Percentiles rank a stretch among this genome's conserved stretches.
These are phyloP conservation scores for Pichia norvegensis DNA, from an alignment of 1,139 yeast species.

Conservation along the genomic window DNA sequence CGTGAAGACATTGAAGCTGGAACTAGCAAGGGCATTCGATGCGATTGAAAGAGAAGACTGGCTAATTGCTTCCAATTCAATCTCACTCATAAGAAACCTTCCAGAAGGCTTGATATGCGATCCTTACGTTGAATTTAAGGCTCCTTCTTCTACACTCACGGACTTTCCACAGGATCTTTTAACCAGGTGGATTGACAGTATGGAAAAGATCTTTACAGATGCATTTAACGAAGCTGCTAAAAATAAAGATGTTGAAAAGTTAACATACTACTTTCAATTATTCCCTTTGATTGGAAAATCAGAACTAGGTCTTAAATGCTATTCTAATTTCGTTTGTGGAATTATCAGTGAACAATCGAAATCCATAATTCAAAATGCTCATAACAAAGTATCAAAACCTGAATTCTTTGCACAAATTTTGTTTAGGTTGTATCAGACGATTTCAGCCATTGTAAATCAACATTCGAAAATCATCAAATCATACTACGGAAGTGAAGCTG, in stretches of 20 bases:
- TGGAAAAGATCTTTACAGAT: slow-evolving; percentile 49
- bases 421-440: slow-evolving; percentile 72
- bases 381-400: slow-evolving; percentile 28
- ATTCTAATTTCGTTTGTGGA: slow-evolving; percentile 78
- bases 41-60: slow-evolving; percentile 65
- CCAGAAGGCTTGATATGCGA: slow-evolving; percentile 52
- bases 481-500: slow-evolving; percentile 62
- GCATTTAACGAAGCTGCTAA: slow-evolving; percentile 68
- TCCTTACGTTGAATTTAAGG: slow-evolving; percentile 70
- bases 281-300: slow-evolving; percentile 81
- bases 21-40: slow-evolving; percentile 57
- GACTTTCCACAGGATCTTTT: slow-evolving; percentile 62
- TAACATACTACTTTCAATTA: slow-evolving; percentile 74
- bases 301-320: slow-evolving; percentile 66
- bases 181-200: slow-evolving; percentile 47
- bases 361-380: slow-evolving; percentile 40
- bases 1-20: slow-evolving; percentile 55
- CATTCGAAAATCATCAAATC: slow-evolving; percentile 72
- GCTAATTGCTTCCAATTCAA: slow-evolving; percentile 63
- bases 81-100: slow-evolving; percentile 44
- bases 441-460: slow-evolving; percentile 77
- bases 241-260: slow-evolving; percentile 53
- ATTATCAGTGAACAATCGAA: slow-evolving; percentile 78
- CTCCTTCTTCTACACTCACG: slow-evolving; percentile 90
- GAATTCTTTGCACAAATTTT: slow-evolving; percentile 60